These are phyloP conservation scores for Pseudopyrenochaeta lycopersici DNA, from an alignment of 2,329 filamentous ascomycete genomes.

Conservation along the genomic window DNA sequence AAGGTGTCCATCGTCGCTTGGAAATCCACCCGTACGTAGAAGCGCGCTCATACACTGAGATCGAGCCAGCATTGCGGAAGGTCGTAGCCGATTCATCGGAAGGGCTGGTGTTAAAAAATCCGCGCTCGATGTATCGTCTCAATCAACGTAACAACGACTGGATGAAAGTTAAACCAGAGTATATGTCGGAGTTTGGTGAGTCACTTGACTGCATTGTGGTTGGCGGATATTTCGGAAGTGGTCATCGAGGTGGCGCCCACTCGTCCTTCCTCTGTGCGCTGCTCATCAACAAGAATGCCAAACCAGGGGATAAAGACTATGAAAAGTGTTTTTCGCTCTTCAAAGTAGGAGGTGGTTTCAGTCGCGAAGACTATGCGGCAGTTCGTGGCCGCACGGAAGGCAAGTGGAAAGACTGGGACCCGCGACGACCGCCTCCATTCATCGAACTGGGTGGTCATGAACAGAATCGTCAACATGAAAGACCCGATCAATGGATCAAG, in stretches of 20 bases:
- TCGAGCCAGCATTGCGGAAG: constrained; percentile 80
- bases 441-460: constrained; percentile 77
- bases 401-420: constrained; percentile 90
- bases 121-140: constrained; percentile 82
- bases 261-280: constrained; percentile 93
- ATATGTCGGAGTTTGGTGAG: constrained; percentile 96
- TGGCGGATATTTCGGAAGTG: constrained; percentile 92
- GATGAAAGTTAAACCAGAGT: constrained; percentile 99
- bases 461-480: constrained; percentile 76
- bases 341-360: constrained; percentile 96
- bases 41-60: constrained; percentile 72
- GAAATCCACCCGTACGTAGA: constrained; percentile 80
- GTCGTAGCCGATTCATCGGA: constrained; percentile 89
- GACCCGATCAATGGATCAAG: constrained; percentile 91
- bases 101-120: constrained; percentile 93
- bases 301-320: constrained; percentile 63
- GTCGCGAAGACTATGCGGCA: constrained; percentile 81
- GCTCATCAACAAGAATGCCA: constrained; percentile 74
- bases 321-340: constrained; percentile 94
- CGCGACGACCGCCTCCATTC: constrained; percentile 76
- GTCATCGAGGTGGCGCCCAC: constrained; percentile 80
- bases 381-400: constrained; percentile 86
- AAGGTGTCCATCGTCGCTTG: constrained; percentile 75
- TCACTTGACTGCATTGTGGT: constrained; percentile 89
- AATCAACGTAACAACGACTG: constrained; percentile 94